These are phyloP conservation scores for Phialemonium atrogriseum DNA, from an alignment of 2,329 filamentous ascomycete species.

Conservation along the genomic window DNA sequence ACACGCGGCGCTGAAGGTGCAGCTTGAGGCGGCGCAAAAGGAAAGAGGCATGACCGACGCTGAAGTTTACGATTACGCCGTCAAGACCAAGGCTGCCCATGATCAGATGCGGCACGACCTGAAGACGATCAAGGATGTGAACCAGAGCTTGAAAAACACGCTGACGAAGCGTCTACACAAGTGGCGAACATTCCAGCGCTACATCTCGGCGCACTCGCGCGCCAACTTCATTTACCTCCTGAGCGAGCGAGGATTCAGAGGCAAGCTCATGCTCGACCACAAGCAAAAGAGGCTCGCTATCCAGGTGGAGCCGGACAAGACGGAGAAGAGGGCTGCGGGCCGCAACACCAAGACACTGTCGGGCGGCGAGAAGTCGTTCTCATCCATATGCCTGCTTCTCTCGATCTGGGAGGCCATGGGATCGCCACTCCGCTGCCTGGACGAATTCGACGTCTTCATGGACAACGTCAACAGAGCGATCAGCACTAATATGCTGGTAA, in stretches of 20 bases:
- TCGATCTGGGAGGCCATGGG: constrained; percentile 98
- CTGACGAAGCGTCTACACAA: constrained; percentile 62
- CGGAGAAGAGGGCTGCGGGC: constrained; percentile 59
- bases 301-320: constrained; percentile 64
- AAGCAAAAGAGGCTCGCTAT: constrained; percentile 65
- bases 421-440: constrained; percentile 84
- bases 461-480: constrained; percentile 91
- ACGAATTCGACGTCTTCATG: constrained; percentile 99
- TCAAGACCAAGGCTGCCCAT: constrained; percentile 27
- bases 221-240: constrained; percentile 84
- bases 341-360: constrained; percentile 87
- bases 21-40: constrained; percentile 48
- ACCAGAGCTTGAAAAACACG: constrained; percentile 43
- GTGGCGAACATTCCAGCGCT: constrained; percentile 74
- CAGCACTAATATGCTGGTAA: constrained; percentile 86
- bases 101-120: constrained; percentile 34
- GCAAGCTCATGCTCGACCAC: constrained; percentile 73
- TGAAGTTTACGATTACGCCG: constrained; percentile 47
- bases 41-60: constrained; percentile 56
- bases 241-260: constrained; percentile 81
- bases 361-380: constrained; percentile 96
- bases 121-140: constrained; percentile 32
- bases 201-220: constrained; percentile 78
- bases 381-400: constrained; percentile 86
- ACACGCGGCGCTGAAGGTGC: constrained; percentile 44